Evolutionary conservation across 306 rosid species (phyloP), one percentile per base, ranked within the genome.

Genomic region (Medicago arabica): DNA sequence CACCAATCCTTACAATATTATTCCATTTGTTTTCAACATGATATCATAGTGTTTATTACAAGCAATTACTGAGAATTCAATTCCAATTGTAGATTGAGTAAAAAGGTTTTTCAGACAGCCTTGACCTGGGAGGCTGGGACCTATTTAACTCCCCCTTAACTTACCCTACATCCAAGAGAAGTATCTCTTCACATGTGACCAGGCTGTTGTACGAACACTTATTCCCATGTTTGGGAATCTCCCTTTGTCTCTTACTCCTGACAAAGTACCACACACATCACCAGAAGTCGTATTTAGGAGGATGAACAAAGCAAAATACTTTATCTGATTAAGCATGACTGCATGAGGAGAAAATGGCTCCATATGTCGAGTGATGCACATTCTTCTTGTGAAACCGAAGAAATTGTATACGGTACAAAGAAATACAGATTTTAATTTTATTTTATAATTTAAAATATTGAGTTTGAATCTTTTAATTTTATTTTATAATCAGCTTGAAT

Each of bases 151-250:
- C 63, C 49, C n/a, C 44, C 63, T 41, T 65, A 39, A 34, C 38
- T 34, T 17, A 17, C 74, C 49, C 41, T 8, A 6, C 36, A 47
- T 17, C 46, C 31, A 34, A 74, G 71, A 74, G 6, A 67, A 80
- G 31, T 67, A 62, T 67, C 44, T 68, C 71, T 46, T 36, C 71
- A 23, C 84, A 58, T 72, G 84, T 74, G 74, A 67, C 65, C 80
- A 80, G 72, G 13, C 82, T 78, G 64, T 40, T 66, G 76, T 74
- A 39, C 72, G 17, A 36, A 6, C 46, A 21, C 43, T 12, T 25
- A 17, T 19, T 40, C 25, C 59, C 53, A 41, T 14, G 59, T 25
- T 41, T 8, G 31, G 28, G 67, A 53, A 59, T 61, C 4, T 17
- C 67, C 43, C 9, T 36, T 15, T 60, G 80, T 68, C 80, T 80